A percentile compares a stretch with the other conserved stretches of the same genome.
Conservation (phyloP, 768 basidiomycete genomes). For the Rickenella mellea region DNA sequence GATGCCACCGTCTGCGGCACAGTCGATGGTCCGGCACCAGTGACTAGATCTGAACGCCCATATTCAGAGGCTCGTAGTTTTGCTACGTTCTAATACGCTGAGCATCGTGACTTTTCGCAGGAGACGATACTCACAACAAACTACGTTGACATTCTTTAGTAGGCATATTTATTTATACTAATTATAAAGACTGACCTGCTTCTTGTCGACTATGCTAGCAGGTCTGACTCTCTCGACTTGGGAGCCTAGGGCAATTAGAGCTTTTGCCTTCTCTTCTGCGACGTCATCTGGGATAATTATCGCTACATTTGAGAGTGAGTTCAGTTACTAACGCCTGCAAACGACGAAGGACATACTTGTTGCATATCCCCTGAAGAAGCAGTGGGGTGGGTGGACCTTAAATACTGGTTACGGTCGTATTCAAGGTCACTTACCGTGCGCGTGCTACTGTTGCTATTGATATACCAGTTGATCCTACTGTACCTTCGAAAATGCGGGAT, state of each 20-base stretch:
- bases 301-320: conserved; percentile 30
- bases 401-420: neutral
- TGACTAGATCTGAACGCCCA: conserved; percentile 30
- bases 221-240: conserved; percentile 86
- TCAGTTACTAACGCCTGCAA: conserved; percentile 3
- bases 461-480: conserved; percentile 92
- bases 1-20: conserved; percentile 31
- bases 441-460: conserved; percentile 89
- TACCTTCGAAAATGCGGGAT: conserved; percentile 94
- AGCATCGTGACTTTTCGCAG: too few relatives aligned
- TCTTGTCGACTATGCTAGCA: conserved; percentile 93
- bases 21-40: conserved; percentile 26
- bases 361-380: conserved; percentile 65
- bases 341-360: conserved; percentile 42
- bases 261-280: conserved; percentile 83
- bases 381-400: neutral
- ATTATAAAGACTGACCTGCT: conserved; percentile 51
- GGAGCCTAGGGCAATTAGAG: conserved; percentile 76
- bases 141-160: too few relatives aligned
- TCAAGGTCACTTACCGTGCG: conserved; percentile 49
- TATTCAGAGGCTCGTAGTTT: conserved; percentile 70
- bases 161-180: too few relatives aligned
- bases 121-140: conserved; percentile 47
- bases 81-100: conserved; percentile 66
- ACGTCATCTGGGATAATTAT: conserved; percentile 90